These are phyloP conservation scores for Phaeoacremonium minimum DNA, from an alignment of 2,329 filamentous ascomycete genomes.

Conservation along the genomic window DNA sequence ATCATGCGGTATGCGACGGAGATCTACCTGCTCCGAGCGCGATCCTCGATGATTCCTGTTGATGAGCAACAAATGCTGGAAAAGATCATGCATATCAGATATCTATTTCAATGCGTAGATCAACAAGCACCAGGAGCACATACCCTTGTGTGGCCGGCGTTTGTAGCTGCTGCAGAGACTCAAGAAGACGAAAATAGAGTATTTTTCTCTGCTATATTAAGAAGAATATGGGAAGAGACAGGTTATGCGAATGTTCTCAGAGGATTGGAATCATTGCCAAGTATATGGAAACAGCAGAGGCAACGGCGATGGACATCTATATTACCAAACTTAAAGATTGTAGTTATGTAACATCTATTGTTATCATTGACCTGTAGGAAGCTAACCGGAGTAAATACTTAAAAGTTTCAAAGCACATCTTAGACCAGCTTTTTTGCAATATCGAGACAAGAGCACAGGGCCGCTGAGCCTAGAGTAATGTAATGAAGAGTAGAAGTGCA, in stretches of 20 bases:
- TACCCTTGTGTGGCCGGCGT: constrained; percentile 9
- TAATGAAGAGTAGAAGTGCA: no score
- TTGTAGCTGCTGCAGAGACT: constrained; percentile 8
- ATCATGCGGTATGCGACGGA: constrained; percentile 4
- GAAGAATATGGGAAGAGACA: constrained; percentile 6
- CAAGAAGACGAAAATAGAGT: constrained; percentile 2
- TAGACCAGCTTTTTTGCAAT: no score
- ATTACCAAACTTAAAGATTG: constrained; percentile 5
- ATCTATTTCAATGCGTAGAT: constrained; percentile 7
- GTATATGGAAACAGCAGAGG: constrained; percentile 6
- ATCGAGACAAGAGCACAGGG: no score
- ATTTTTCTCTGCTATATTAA: constrained; percentile 5
- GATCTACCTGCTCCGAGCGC: constrained; percentile 6
- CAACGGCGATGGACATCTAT: constrained; percentile 5
- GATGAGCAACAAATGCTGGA: not conserved
- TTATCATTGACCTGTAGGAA: no score
- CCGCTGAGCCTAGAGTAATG: no score
- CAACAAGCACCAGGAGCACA: constrained; percentile 6
- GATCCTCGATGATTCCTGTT: no score
- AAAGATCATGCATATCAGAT: not conserved
- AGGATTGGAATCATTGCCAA: constrained; percentile 3
- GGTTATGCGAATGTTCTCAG: constrained; percentile 6
- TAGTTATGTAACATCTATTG: constrained; percentile 7
- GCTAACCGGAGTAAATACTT: no score
- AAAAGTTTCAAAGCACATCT: no score